These are phyloP conservation scores for Euphorbia tirucalli DNA, from an alignment of 345 rosid genomes.

Conservation along the genomic window DNA sequence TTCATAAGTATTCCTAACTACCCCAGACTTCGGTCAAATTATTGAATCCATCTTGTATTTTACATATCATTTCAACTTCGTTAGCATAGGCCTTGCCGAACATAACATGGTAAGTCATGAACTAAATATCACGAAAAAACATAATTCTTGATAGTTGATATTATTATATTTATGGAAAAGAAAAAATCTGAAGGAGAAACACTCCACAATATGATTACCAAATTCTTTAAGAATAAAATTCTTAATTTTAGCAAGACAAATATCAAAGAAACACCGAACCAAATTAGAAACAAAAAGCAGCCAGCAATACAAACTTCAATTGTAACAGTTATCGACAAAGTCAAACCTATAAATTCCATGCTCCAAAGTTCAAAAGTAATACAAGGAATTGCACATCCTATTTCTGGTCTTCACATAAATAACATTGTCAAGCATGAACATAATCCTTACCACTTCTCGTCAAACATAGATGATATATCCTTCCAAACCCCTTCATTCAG, in stretches of 20 bases:
- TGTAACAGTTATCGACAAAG: not conserved
- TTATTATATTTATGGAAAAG: no score
- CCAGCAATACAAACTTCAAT: not conserved
- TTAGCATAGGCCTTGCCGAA: not conserved
- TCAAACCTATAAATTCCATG: not conserved
- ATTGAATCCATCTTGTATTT: not conserved
- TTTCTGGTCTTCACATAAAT: not conserved
- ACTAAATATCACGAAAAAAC: no score
- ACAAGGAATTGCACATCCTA: constrained; percentile 10
- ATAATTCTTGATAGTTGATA: no score
- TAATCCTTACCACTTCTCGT: constrained; percentile 80
- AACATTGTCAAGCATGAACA: constrained; percentile 8
- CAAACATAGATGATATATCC: constrained; percentile 66
- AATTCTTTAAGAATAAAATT: not conserved
- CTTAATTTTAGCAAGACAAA: not conserved
- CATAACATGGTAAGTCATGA: not conserved
- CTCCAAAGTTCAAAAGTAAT: not conserved
- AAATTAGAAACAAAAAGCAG: no score
- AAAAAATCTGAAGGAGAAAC: not conserved
- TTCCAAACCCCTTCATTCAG: constrained; percentile 71
- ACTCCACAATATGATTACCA: not conserved
- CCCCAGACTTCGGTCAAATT: not conserved
- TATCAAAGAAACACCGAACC: no score
- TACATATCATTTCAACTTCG: not conserved
- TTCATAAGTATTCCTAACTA: not conserved